phyloP scores from a whole-genome alignment of 2,329 filamentous ascomycete species.

The Microcera coccophila region DNA sequence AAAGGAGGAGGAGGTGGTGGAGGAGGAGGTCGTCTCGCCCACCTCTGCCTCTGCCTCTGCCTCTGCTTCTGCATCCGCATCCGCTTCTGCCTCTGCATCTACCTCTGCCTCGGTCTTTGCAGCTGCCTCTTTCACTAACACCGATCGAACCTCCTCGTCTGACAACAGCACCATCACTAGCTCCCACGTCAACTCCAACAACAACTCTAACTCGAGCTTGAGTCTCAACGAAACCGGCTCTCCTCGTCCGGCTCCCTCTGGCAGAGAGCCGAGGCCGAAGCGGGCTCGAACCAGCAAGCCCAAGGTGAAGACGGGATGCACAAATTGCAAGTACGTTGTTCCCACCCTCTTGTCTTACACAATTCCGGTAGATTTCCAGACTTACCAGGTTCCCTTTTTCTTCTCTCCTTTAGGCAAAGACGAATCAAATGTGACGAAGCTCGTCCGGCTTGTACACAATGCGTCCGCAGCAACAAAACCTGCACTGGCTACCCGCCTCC shows the following conservation, averaged over 20 bases:
- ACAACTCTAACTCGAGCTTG: too few relatives aligned
- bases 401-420: slow-evolving; percentile 43
- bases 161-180: not conserved
- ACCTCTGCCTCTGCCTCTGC: not conserved
- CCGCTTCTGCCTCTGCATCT: not conserved
- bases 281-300: slow-evolving; percentile 52
- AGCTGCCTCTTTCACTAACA: not conserved
- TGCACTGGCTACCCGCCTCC: slow-evolving; percentile 63
- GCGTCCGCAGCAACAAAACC: slow-evolving; percentile 52
- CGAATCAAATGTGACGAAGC: slow-evolving; percentile 65
- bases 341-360: not conserved
- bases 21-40: not conserved
- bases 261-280: slow-evolving; percentile 27
- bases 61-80: not conserved
- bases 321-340: slow-evolving; percentile 61
- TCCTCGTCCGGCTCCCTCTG: not conserved
- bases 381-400: slow-evolving; percentile 20
- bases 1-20: not conserved
- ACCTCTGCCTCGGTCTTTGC: not conserved
- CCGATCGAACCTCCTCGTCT: not conserved
- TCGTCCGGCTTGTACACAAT: slow-evolving; percentile 58
- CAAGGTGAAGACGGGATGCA: slow-evolving; percentile 64
- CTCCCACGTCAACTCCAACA: not conserved
- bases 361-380: not conserved
- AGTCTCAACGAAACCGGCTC: not conserved